phyloP scores from a whole-genome alignment of 345 rosid genomes.

The Pistacia vera region DNA sequence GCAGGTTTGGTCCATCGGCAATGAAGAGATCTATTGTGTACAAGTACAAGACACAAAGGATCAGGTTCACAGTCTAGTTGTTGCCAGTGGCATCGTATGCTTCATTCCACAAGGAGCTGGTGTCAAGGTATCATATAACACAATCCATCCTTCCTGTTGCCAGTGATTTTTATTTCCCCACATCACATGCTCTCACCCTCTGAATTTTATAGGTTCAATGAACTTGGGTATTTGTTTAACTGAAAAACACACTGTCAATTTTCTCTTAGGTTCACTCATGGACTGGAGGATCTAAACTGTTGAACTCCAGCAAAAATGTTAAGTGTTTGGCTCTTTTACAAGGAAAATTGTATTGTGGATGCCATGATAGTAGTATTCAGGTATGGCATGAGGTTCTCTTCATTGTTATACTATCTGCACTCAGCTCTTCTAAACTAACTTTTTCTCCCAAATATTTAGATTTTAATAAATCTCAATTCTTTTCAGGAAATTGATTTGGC shows the following conservation, averaged over 20 bases:
- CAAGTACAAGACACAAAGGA: constrained; percentile 74
- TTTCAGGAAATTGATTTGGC: constrained; percentile 75
- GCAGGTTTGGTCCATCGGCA: constrained; percentile 58
- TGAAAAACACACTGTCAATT: constrained; percentile 1
- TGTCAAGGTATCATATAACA: constrained; percentile 48
- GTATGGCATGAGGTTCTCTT: constrained; percentile 37
- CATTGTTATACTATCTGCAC: neutral
- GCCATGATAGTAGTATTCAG: constrained; percentile 73
- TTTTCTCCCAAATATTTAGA: neutral
- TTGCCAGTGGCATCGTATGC: constrained; percentile 49
- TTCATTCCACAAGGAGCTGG: constrained; percentile 78
- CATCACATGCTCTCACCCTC: neutral
- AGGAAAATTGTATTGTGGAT: constrained; percentile 70
- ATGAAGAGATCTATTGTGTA: constrained; percentile 37
- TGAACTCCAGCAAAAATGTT: constrained; percentile 45
- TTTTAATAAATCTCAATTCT: neutral
- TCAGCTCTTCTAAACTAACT: neutral
- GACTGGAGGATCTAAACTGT: constrained; percentile 59
- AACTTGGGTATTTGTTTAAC: neutral
- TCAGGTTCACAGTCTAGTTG: constrained; percentile 57
- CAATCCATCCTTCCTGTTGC: neutral
- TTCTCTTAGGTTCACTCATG: constrained; percentile 55
- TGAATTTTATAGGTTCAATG: constrained; percentile 1
- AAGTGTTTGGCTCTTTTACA: constrained; percentile 57
- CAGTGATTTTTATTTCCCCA: neutral